Conservation (phyloP, 495 filamentous ascomycete species). For the Ramalina intermedia region DNA sequence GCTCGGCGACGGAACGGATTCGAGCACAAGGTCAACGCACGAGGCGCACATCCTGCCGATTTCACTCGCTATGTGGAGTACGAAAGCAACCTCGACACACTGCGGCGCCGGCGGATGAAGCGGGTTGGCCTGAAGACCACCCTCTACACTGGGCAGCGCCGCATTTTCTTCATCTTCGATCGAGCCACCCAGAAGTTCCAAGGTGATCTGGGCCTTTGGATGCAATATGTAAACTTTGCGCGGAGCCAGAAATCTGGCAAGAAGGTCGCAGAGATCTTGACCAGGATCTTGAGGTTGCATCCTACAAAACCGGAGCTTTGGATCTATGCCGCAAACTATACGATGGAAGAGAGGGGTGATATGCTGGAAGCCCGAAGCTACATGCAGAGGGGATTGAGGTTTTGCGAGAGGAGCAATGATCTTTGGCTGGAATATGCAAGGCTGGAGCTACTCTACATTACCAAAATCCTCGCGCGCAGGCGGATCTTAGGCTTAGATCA, state of each 20-base stretch:
- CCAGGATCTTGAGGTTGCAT: slow-evolving; percentile 65
- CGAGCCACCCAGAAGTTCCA: slow-evolving; percentile 76
- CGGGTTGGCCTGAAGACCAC: slow-evolving; percentile 56
- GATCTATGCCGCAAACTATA: slow-evolving; percentile 68
- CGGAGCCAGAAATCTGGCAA: slow-evolving; percentile 61
- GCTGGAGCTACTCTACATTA: slow-evolving; percentile 83
- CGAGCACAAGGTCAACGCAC: slow-evolving; percentile 76
- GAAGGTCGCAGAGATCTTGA: slow-evolving; percentile 64
- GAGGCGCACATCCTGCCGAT: slow-evolving; percentile 57
- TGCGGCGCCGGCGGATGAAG: slow-evolving; percentile 68
- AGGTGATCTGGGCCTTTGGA: slow-evolving; percentile 74
- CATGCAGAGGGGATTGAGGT: slow-evolving; percentile 76
- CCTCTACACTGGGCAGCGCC: slow-evolving; percentile 54
- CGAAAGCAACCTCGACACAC: slow-evolving; percentile 75
- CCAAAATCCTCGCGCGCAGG: slow-evolving; percentile 58
- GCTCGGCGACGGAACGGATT: slow-evolving; percentile 82
- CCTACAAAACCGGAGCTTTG: slow-evolving; percentile 74
- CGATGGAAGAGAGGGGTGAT: slow-evolving; percentile 63
- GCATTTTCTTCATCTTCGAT: slow-evolving; percentile 80
- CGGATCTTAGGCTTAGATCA: slow-evolving; percentile 55
- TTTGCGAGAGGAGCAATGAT: slow-evolving; percentile 55
- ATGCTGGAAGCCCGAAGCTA: slow-evolving; percentile 76
- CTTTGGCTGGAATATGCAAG: slow-evolving; percentile 85
- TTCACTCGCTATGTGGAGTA: slow-evolving; percentile 79
- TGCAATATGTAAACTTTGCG: slow-evolving; percentile 78